Evolutionary conservation across 1,284 basidiomycete species (phyloP), one percentile per base, ranked within the genome.

Genomic region (Wolfiporia cocos): DNA sequence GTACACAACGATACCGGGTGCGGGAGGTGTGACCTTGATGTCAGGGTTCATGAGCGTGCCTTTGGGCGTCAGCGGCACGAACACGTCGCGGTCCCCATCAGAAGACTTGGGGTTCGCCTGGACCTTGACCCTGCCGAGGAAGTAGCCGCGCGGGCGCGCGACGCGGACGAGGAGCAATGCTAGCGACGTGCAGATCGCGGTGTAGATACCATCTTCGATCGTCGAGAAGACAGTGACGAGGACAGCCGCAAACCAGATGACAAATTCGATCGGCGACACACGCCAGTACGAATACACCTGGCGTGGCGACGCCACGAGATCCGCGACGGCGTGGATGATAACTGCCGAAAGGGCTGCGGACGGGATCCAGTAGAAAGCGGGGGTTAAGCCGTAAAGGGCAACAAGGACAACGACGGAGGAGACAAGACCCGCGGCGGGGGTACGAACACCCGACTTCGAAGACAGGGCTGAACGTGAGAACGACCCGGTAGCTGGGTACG

Each of bases 401-500:
- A 98, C 85, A 42, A 99, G 76, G 51, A 98, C 93, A 35, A 94
- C 82, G 39, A 97, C 64, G 39, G 89, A 87, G 11, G 91, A 91
- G 53, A 91, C 65, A 55, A 95, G 78, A 54, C 96, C 95, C 6
- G 90, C 93, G 12, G 87, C 71, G 5, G 95, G 96, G 5, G 95
- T 97, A 49, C 95, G 85, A 17, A 98, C 95, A 46, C 95, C 95
- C 0, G 91, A 94, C 68, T 96, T 96, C 41, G 90, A 86, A 68
- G 97, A 93, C 63, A 99, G 74, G 1, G 95, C 95, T 3, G 93
- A 92, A 28, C 95, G 91, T 30, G 93, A 97, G 76, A 99, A 99
- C 0, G 94, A 98, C 12, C 95, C 96, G 6, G 96, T 99, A 0
- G 94, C 92, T 6, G 95, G 93, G 64, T 97, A 99, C 2, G 92